Evolutionary conservation across 805 yeast genomes (phyloP).

Genomic region (Wickerhamiella occidentalis): DNA sequence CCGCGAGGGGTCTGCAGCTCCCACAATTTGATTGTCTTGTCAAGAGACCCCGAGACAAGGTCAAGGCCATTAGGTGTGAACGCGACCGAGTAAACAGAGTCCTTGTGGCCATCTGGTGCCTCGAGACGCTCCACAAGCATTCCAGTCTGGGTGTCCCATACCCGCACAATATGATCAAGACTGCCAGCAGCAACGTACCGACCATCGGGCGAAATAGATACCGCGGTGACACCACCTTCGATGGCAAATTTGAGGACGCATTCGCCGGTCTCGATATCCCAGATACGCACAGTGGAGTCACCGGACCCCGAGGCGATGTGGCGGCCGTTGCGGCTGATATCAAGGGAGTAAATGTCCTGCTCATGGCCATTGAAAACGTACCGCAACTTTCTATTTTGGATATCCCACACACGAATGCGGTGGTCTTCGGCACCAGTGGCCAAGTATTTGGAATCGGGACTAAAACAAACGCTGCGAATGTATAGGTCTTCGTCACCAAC

Average conservation of each 20-base stretch:
- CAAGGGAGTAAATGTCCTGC: slow-evolving; percentile 93
- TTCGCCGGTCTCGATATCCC: slow-evolving; percentile 88
- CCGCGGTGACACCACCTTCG: slow-evolving; percentile 97
- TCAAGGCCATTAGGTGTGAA: slow-evolving; percentile 85
- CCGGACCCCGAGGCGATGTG: slow-evolving; percentile 93
- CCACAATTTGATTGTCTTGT: slow-evolving; percentile 94
- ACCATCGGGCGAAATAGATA: slow-evolving; percentile 93
- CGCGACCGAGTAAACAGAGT: slow-evolving; percentile 88
- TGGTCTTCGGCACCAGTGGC: slow-evolving; percentile 83
- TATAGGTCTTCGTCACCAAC: slow-evolving; percentile 72
- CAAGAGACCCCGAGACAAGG: slow-evolving; percentile 89
- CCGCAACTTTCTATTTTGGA: slow-evolving; percentile 72
- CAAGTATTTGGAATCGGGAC: slow-evolving; percentile 84
- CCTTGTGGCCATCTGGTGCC: slow-evolving; percentile 91
- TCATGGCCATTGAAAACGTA: slow-evolving; percentile 81
- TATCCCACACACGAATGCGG: slow-evolving; percentile 88
- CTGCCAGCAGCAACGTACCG: slow-evolving; percentile 92
- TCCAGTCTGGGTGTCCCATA: slow-evolving; percentile 92
- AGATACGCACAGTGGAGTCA: slow-evolving; percentile 88
- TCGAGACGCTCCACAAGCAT: slow-evolving; percentile 85
- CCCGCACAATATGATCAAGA: slow-evolving; percentile 86
- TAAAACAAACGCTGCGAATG: slow-evolving; percentile 89
- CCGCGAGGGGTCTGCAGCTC: slow-evolving; percentile 49
- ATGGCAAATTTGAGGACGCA: slow-evolving; percentile 79
- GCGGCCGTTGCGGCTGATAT: slow-evolving; percentile 88